Percentiles rank a stretch among this genome's conserved stretches.
phyloP scores from a whole-genome alignment of 805 yeast genomes.

The Sugiyamaella mastotermitis region DNA sequence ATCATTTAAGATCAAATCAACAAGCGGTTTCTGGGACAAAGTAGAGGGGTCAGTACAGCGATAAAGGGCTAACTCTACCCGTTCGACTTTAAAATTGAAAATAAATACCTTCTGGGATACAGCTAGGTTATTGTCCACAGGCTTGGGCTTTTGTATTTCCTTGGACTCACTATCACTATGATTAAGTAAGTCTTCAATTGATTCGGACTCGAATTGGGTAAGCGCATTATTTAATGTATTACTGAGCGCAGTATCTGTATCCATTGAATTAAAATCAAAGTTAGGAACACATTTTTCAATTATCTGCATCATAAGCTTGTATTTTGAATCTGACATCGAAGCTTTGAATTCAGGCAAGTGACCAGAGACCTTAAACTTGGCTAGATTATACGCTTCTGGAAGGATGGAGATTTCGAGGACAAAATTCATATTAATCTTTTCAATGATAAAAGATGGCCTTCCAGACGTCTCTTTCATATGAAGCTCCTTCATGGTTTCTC shows the following conservation, averaged over 20 bases:
- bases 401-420: constrained; percentile 77
- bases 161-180: constrained; percentile 1
- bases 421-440: constrained; percentile 67
- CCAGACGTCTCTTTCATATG: constrained; percentile 33
- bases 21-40: constrained; percentile 58
- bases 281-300: constrained; percentile 66
- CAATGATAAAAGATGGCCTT: constrained; percentile 60
- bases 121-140: neutral
- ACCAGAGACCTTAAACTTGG: constrained; percentile 69
- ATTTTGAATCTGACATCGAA: constrained; percentile 80
- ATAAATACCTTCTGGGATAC: constrained; percentile 60
- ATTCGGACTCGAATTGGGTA: neutral
- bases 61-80: constrained; percentile 53
- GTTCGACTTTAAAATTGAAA: constrained; percentile 61
- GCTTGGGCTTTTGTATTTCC: no score
- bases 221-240: no score
- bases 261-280: constrained; percentile 24
- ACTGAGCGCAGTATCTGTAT: neutral
- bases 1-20: constrained; percentile 65
- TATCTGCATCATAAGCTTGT: constrained; percentile 77
- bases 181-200: constrained; percentile 5
- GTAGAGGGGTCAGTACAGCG: constrained; percentile 61
- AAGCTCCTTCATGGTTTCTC: constrained; percentile 68
- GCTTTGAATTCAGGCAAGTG: constrained; percentile 67
- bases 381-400: constrained; percentile 69